Evolutionary conservation across 78 protist species (phyloP).

Genomic region (Dictyostelium firmibasis): DNA sequence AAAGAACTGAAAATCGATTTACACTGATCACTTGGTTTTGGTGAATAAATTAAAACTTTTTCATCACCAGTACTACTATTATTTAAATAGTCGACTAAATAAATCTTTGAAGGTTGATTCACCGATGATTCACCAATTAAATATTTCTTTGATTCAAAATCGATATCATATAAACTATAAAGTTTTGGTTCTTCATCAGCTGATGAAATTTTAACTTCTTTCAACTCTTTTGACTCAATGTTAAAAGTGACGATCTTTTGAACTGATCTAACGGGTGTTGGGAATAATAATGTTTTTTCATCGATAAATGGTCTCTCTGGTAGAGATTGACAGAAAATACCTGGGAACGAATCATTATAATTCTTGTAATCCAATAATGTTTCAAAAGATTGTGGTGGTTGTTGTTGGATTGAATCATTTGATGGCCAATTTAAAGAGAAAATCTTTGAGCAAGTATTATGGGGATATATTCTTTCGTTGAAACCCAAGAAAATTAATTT

Average conservation of each 20-base stretch:
- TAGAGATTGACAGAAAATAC: slow-evolving; percentile 28
- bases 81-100: not conserved
- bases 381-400: not conserved
- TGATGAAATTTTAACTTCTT: not conserved
- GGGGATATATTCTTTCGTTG: slow-evolving; percentile 15
- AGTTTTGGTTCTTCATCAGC: not conserved
- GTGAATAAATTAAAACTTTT: not conserved
- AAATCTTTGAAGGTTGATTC: not conserved
- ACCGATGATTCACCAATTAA: not conserved
- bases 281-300: slow-evolving; percentile 30
- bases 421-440: slow-evolving; percentile 12
- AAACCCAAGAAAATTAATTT: slow-evolving; percentile 39
- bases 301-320: slow-evolving; percentile 42
- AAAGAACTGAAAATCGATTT: not conserved
- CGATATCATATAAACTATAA: not conserved
- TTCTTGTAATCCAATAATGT: slow-evolving; percentile 34
- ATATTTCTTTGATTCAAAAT: not conserved
- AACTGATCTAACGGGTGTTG: not conserved
- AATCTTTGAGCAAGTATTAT: slow-evolving; percentile 54
- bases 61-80: no score
- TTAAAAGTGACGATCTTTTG: not conserved
- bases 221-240: not conserved
- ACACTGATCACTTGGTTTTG: not conserved
- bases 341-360: slow-evolving; percentile 20
- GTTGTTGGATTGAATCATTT: not conserved